phyloP scores from a whole-genome alignment of 768 basidiomycete genomes.

The Amanita muscaria region DNA sequence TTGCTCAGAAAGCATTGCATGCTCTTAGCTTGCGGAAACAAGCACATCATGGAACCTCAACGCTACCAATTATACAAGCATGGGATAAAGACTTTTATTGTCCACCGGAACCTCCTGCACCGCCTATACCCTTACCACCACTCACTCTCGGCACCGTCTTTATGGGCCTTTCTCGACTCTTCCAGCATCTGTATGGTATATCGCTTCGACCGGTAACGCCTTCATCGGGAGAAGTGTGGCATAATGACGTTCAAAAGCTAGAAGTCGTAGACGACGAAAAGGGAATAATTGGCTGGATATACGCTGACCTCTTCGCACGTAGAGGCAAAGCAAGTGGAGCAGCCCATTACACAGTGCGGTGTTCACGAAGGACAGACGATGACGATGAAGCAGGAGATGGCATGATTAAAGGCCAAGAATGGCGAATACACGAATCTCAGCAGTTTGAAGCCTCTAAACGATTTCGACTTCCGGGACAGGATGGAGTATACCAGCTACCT shows the following conservation, averaged over 20 bases:
- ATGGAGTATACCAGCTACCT: slow-evolving; percentile 79
- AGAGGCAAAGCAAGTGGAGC: slow-evolving; percentile 83
- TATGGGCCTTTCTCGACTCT: slow-evolving; percentile 84
- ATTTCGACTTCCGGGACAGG: slow-evolving; percentile 47
- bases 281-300: slow-evolving; percentile 90
- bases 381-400: slow-evolving; percentile 75
- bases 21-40: slow-evolving; percentile 67
- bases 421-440: slow-evolving; percentile 37
- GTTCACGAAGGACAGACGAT: slow-evolving; percentile 86
- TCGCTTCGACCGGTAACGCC: slow-evolving; percentile 64
- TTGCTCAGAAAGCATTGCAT: slow-evolving; percentile 65
- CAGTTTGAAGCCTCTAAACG: slow-evolving; percentile 60
- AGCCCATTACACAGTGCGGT: slow-evolving; percentile 96
- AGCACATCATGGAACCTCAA: slow-evolving; percentile 48
- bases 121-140: slow-evolving; percentile 62
- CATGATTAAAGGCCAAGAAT: slow-evolving; percentile 28
- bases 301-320: slow-evolving; percentile 84
- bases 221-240: slow-evolving; percentile 80
- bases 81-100: slow-evolving; percentile 98
- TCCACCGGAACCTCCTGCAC: slow-evolving; percentile 66
- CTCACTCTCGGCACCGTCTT: slow-evolving; percentile 88
- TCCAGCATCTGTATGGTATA: slow-evolving; percentile 82
- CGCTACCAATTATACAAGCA: slow-evolving; percentile 67
- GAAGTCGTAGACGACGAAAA: slow-evolving; percentile 87
- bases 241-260: slow-evolving; percentile 79